Evolutionary conservation across 108 stramenopile species (phyloP), one percentile per base, ranked within the genome.

Genomic region (Mayamaea pseudoterrestris): DNA sequence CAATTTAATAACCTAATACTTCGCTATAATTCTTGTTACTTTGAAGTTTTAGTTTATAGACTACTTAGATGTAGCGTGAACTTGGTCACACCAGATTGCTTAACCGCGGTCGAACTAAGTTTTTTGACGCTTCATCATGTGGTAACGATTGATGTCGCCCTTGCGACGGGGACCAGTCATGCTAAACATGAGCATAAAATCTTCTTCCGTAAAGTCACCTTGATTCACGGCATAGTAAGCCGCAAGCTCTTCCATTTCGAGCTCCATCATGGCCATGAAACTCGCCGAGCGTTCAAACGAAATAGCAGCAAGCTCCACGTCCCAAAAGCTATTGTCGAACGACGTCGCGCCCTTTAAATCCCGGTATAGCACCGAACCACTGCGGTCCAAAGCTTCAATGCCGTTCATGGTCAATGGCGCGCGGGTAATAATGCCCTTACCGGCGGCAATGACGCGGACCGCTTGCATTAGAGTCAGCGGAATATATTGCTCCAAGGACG

Each of bases 291-390:
- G 65, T 42, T 89, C 87, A 53, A 89, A 89, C 13, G 81, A 72
- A n/a, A 73, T 61, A 8, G 86, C 81, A 16, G 86, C 86, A 22
- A 78, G 57, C 46, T 80, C 86, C 44, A 83, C 81, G 31, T 83
- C 79, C 86, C 86, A 89, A 55, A 83, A 89, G 3, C 79, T 81
- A 50, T 81, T 78, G 27, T 89, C 81, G 41, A 89, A 89, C 27
- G 71, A 71, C 17, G 86, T 89, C 5, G 86, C 76, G 12, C 79
- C 76, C 52, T 89, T 89, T 44, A 89, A 56, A 51, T 89, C 86
- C 37, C 81, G 76, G 52, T 89, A 89, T 48, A 89, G 48, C 6
- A 89, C 86, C n/a, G 81, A 83, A 26, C 85, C 80, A 41, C 73
- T 78, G 39, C 81, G 63, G 57, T 89, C 86, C 23, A 89, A 37